Conservation (phyloP, 305 asterid species). For the Fraxinus nigra region DNA sequence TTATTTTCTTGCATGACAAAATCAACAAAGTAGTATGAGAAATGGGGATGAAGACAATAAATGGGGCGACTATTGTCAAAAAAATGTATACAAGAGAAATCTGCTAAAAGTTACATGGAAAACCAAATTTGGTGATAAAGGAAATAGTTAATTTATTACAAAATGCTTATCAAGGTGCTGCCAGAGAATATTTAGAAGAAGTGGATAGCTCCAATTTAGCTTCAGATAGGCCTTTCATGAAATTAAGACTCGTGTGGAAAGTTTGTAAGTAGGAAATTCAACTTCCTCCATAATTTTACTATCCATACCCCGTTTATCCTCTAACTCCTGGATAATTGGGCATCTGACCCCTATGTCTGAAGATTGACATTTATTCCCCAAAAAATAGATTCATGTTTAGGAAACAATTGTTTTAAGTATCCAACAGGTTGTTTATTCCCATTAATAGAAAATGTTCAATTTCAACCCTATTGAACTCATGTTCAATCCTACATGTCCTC, state of each 20-base stretch:
- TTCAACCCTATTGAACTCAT: not conserved
- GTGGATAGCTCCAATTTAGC: not conserved
- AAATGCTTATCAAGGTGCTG: not conserved
- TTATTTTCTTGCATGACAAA: not conserved
- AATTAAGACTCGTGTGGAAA: not conserved
- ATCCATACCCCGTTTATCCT: not conserved
- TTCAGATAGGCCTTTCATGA: not conserved
- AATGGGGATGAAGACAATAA: not conserved
- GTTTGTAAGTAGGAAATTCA: not conserved
- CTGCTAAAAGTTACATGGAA: not conserved
- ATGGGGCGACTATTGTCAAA: not conserved
- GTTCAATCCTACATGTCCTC: not conserved
- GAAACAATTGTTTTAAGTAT: not conserved
- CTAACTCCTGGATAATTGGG: not conserved
- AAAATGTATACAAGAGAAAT: not conserved
- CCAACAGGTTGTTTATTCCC: not conserved
- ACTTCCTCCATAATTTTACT: not conserved
- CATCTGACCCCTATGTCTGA: not conserved
- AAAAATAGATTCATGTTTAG: not conserved
- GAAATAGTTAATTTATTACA: not conserved
- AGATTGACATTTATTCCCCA: not conserved
- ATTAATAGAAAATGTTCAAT: not conserved
- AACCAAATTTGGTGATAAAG: not conserved
- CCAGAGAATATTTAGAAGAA: not conserved
- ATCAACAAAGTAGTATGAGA: not conserved